A percentile compares a stretch with the other conserved stretches of the same genome.
Evolutionary conservation across 2,329 filamentous ascomycete species (phyloP).

Genomic region (Penicillium nordicum): DNA sequence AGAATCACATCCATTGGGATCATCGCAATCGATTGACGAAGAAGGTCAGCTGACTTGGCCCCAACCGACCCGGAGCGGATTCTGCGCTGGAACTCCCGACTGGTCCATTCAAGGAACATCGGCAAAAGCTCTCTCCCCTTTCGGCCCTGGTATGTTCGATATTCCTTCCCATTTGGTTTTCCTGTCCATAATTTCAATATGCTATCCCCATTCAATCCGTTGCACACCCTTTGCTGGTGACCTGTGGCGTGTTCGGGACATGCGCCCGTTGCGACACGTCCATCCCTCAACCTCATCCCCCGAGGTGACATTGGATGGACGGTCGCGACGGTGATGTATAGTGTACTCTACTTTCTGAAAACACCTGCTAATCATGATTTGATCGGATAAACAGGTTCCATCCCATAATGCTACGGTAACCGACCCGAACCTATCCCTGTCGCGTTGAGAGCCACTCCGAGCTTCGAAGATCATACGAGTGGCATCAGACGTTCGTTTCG

Average conservation of each 20-base stretch:
- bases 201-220: not conserved
- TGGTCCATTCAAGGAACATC: slow-evolving; percentile 8
- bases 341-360: not conserved
- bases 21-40: slow-evolving; percentile 1
- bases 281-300: slow-evolving; percentile 9
- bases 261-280: slow-evolving; percentile 22
- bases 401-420: slow-evolving; percentile 35
- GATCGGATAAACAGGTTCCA: slow-evolving; percentile 4
- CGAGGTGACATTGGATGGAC: slow-evolving; percentile 5
- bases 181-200: slow-evolving; percentile 1
- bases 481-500: slow-evolving; percentile 14
- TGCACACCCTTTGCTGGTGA: not conserved
- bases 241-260: slow-evolving; percentile 3
- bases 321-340: slow-evolving; percentile 11
- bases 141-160: slow-evolving; percentile 21
- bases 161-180: slow-evolving; percentile 3
- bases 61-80: slow-evolving; percentile 8
- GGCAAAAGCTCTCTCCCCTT: slow-evolving; percentile 11
- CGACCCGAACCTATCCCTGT: slow-evolving; percentile 19
- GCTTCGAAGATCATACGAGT: slow-evolving; percentile 21
- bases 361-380: slow-evolving; percentile 8
- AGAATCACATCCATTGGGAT: slow-evolving; percentile 3
- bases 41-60: slow-evolving; percentile 8
- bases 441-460: slow-evolving; percentile 24
- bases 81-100: slow-evolving; percentile 10